Base-by-base conservation (phyloP, 805 yeast species). In the Starmerella tilneyi region DNA sequence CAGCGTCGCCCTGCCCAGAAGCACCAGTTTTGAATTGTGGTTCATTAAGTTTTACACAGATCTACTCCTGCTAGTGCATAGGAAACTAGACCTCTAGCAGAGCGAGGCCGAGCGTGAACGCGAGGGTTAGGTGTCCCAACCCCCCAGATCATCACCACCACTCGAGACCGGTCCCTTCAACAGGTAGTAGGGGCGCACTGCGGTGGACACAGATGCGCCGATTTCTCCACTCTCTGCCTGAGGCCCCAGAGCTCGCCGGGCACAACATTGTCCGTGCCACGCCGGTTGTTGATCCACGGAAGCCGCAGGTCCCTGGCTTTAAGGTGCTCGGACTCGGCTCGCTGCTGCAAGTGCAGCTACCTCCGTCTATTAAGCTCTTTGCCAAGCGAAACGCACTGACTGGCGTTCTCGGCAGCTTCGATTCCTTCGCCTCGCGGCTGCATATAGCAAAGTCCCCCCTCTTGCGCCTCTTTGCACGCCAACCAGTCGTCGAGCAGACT, bases 311-410 rank as follows among this genome's bases (percentile, higher is more conserved):
- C 22, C 46, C 57, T 13, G 28, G 44, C 19, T 49, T 56, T 46
- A 41, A 29, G 16, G 51, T 49, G 13, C 32, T 54, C 15, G 58
- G 92, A 84, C 96, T 97, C 84, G 62, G 81, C 83, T 59, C 82
- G 79, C 67, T 92, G 85, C 69, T 92, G 94, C 59, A 92, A 70
- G 64, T 89, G 83, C 67, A 85, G 70, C 55, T 92, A 69, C 97
- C 58, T 29, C 48, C 59, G 22, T 47, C 54, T 19, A 42, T 46
- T 11, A 51, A 46, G 38, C 44, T 56, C 5, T 30, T 27, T 6
- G 55, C 57, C 9, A 47, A 45, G 23, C 48, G 58, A 16, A 49
- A 50, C 32, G 37, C 47, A 13, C 51, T 56, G 15, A 34, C 51
- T 5, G 59, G 56, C 20, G 44, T 54, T 7, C 38, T 56, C 19